These are phyloP conservation scores for Tremella fuciformis DNA, from an alignment of 768 basidiomycete genomes.

Conservation along the genomic window DNA sequence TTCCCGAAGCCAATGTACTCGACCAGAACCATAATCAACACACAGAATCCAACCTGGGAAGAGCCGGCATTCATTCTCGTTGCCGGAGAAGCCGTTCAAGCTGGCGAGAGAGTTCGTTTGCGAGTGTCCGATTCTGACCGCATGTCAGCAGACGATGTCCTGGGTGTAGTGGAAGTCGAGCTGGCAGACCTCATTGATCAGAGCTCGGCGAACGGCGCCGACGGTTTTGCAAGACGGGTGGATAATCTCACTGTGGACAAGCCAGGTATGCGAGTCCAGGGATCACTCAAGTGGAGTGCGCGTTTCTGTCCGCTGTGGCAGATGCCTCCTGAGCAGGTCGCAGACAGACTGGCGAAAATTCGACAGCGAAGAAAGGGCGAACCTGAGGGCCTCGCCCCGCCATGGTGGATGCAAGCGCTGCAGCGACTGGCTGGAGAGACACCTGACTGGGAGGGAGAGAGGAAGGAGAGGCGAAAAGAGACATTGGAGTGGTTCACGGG, in stretches of 20 bases:
- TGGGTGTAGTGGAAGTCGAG: conserved; percentile 50
- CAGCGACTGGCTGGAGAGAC: conserved; percentile 33
- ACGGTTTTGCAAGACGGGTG: conserved; percentile 15
- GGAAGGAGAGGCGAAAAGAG: conserved; percentile 44
- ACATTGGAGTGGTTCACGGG: conserved; percentile 50
- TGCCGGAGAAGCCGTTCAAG: conserved; percentile 43
- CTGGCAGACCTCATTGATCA: conserved; percentile 43
- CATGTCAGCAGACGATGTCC: conserved; percentile 48
- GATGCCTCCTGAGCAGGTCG: conserved; percentile 34
- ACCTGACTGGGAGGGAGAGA: conserved; percentile 45
- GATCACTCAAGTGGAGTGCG: conserved; percentile 43
- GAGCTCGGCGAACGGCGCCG: not conserved
- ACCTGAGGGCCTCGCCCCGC: conserved; percentile 10
- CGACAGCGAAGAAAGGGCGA: conserved; percentile 17
- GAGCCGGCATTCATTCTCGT: conserved; percentile 50
- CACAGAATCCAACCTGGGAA: conserved; percentile 50
- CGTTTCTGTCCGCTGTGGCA: conserved; percentile 50
- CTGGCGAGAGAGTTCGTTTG: conserved; percentile 47
- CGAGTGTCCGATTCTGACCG: conserved; percentile 49
- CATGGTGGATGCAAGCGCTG: conserved; percentile 35
- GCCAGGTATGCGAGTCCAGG: conserved; percentile 38
- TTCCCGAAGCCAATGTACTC: conserved; percentile 49
- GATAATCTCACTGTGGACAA: conserved; percentile 31
- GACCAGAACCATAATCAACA: conserved; percentile 48
- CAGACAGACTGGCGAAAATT: conserved; percentile 15